Base-by-base conservation (phyloP, 305 asterid genomes). In the Andrographis paniculata region DNA sequence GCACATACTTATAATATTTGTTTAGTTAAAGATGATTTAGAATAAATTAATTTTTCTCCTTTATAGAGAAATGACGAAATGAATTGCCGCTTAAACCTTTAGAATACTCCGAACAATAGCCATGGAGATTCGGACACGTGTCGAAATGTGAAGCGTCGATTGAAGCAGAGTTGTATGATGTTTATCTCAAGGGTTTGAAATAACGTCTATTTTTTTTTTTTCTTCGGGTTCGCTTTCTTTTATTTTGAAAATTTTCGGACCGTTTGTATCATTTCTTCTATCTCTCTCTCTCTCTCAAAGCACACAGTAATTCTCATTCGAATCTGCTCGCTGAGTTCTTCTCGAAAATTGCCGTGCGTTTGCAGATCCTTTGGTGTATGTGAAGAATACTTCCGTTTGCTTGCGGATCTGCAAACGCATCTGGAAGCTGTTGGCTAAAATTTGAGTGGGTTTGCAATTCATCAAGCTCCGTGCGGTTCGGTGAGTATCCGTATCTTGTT, bases 211-310 rank as follows among this genome's bases (percentile, higher is more conserved):
- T n/a, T n/a, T n/a, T n/a, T n/a, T n/a, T n/a, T n/a, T n/a, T n/a
- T n/a, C n/a, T n/a, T n/a, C n/a, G n/a, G n/a, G n/a, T n/a, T 71
- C 78, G 70, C 78, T 65, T 66, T 60, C 67, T 51, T 63, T 45
- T 11, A 44, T 63, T 84, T 84, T 80, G 85, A 78, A 35, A 78
- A 70, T 69, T 30, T 53, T 62, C 21, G 50, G 73, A 83, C 94
- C 87, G 84, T 69, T 79, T 76, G 43, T 65, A 53, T 19, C 15
- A 12, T 18, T 27, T 55, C 28, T 27, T 59, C 27, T 43, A 11
- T 17, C 7, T 14, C 46, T 10, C 53, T 44, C 53, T 44, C 63
- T 53, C 70, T 62, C 48, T 38, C 67, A 31, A 40, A 47, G 27
- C 66, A 53, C 71, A 43, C 67, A 51, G 59, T 42, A 24, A 41